phyloP scores from a whole-genome alignment of 768 basidiomycete species.

The Mycena epipterygia region DNA sequence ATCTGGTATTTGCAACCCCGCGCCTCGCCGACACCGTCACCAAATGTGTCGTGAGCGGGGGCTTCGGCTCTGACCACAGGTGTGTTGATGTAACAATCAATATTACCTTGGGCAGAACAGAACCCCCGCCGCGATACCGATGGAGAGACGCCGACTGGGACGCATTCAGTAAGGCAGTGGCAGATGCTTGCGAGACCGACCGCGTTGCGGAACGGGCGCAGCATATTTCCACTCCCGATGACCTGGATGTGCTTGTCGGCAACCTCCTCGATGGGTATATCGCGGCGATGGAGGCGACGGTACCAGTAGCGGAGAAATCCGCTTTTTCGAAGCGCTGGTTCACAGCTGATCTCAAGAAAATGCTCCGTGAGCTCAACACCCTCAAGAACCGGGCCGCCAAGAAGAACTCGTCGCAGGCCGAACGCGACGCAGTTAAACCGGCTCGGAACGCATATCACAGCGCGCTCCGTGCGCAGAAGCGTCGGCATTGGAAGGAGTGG shows the following conservation, averaged over 20 bases:
- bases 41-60: neutral
- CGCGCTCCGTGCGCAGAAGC: neutral
- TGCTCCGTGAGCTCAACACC: neutral
- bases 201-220: neutral
- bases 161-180: neutral
- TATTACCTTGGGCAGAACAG: neutral
- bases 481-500: conserved; percentile 7
- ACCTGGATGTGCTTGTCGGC: neutral
- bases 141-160: neutral
- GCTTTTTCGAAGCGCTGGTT: conserved; percentile 48
- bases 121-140: neutral
- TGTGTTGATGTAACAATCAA: conserved; percentile 4
- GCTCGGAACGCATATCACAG: neutral
- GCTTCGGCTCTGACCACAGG: neutral
- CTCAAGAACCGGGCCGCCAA: neutral
- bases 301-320: conserved; percentile 33
- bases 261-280: neutral
- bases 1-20: conserved; percentile 17
- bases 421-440: neutral
- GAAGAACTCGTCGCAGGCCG: neutral
- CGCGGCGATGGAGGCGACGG: conserved; percentile 8
- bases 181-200: neutral
- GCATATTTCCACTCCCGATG: neutral
- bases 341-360: conserved; percentile 20
- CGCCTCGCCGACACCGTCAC: conserved; percentile 1